Conservation (phyloP, 768 basidiomycete species). For the Pulveroboletus ravenelii region DNA sequence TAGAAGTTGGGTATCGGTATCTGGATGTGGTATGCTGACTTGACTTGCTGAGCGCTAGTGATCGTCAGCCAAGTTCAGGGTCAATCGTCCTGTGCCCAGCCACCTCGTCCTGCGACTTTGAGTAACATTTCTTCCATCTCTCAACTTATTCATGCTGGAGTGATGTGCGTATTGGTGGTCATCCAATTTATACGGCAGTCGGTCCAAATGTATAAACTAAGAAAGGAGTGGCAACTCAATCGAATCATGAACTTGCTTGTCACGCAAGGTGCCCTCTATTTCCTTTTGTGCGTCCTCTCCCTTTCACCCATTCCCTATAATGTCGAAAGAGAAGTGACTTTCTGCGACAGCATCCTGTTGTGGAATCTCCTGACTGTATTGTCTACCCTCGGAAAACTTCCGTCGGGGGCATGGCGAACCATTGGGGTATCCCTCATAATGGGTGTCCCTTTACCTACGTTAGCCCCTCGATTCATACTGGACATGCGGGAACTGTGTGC, state of each 20-base stretch:
- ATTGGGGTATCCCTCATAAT: too few species aligned
- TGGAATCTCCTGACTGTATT: too few species aligned
- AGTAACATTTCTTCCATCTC: neutral
- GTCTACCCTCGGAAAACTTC: too few species aligned
- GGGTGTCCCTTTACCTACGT: too few species aligned
- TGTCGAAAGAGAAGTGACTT: too few species aligned
- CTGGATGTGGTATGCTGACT: neutral
- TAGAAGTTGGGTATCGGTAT: neutral
- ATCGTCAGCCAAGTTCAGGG: neutral
- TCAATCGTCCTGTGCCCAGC: neutral
- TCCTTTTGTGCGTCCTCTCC: neutral
- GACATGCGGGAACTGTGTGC: too few species aligned
- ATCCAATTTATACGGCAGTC: neutral
- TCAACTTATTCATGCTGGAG: too few species aligned
- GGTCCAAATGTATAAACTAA: neutral
- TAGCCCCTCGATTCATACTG: too few species aligned
- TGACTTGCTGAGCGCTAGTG: neutral
- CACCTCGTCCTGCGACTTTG: neutral
- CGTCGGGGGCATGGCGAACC: too few species aligned
- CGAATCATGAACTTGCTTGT: neutral
- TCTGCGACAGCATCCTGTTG: too few species aligned
- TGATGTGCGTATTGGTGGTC: neutral
- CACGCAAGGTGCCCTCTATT: neutral
- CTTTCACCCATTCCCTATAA: neutral
- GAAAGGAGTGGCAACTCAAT: neutral